Conservation (phyloP, 768 basidiomycete species). For the Leccinellum luteum region DNA sequence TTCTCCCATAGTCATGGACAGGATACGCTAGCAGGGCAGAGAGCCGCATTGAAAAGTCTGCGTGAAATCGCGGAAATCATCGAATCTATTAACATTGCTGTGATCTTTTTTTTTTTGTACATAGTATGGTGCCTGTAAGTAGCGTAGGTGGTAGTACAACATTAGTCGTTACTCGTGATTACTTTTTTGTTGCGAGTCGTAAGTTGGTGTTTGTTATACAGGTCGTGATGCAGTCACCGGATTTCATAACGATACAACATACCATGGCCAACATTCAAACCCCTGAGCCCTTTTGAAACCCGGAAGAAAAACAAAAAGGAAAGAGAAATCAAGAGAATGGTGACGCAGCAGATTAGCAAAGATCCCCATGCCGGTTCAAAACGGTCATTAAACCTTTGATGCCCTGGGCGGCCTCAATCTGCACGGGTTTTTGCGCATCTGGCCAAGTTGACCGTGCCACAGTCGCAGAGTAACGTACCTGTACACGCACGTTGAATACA, state of each 20-base stretch:
- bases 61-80: conserved; percentile 10
- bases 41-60: conserved; percentile 66
- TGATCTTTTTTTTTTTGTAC: conserved; percentile 6
- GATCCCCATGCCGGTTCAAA: conserved; percentile 30
- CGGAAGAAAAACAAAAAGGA: conserved; percentile 11
- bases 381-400: conserved; percentile 38
- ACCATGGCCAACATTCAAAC: conserved; percentile 17
- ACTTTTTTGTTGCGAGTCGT: conserved; percentile 13
- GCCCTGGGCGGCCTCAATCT: conserved; percentile 35
- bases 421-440: conserved; percentile 38
- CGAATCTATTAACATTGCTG: conserved; percentile 2
- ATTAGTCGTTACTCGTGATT: conserved; percentile 20
- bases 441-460: conserved; percentile 35
- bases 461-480: conserved; percentile 36
- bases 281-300: conserved; percentile 4
- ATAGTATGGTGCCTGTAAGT: conserved; percentile 17
- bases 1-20: conserved; percentile 78
- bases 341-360: conserved; percentile 17
- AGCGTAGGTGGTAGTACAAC: conserved; percentile 30
- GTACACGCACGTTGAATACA: conserved; percentile 9
- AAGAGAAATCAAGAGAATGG: not conserved
- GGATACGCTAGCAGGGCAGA: conserved; percentile 80
- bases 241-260: conserved; percentile 22
- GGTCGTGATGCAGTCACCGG: not conserved
- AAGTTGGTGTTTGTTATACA: conserved; percentile 19